Conservation (phyloP, 1,139 yeast species). For the Candida neerlandica region DNA sequence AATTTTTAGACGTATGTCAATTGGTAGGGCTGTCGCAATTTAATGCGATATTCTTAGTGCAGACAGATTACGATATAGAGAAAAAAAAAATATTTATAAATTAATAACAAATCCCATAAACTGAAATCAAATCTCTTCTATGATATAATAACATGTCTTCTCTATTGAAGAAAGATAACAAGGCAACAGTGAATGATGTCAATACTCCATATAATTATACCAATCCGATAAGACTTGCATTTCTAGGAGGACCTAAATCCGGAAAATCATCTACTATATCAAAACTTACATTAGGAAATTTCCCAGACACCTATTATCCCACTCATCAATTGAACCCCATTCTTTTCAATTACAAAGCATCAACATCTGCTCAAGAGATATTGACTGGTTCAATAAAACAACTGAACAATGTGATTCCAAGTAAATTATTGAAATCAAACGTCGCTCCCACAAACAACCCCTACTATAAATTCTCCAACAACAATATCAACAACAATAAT, state of each 20-base stretch:
- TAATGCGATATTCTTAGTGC: no score
- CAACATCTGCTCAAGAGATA: constrained; percentile 16
- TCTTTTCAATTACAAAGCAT: constrained; percentile 55
- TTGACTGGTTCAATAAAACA: constrained; percentile 1
- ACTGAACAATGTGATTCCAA: constrained; percentile 14
- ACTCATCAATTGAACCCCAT: constrained; percentile 58
- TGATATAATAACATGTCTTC: not conserved
- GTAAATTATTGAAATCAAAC: not conserved
- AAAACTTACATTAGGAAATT: constrained; percentile 48
- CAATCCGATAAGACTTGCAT: constrained; percentile 55
- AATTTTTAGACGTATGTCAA: no score
- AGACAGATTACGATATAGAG: no score
- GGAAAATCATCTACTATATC: constrained; percentile 59
- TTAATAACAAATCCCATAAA: not conserved
- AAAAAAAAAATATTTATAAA: not conserved
- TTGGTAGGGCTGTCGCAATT: no score
- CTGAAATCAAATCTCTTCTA: no score
- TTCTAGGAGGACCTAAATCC: constrained; percentile 56
- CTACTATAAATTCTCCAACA: constrained; percentile 26
- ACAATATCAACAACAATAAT: no score
- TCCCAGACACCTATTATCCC: constrained; percentile 66
- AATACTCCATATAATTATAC: constrained; percentile 25
- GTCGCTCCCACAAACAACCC: constrained; percentile 21
- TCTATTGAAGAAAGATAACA: not conserved
- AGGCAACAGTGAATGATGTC: constrained; percentile 2